Evolutionary conservation across 2,329 filamentous ascomycete genomes (phyloP).

Genomic region (Aspergillus ruber): DNA sequence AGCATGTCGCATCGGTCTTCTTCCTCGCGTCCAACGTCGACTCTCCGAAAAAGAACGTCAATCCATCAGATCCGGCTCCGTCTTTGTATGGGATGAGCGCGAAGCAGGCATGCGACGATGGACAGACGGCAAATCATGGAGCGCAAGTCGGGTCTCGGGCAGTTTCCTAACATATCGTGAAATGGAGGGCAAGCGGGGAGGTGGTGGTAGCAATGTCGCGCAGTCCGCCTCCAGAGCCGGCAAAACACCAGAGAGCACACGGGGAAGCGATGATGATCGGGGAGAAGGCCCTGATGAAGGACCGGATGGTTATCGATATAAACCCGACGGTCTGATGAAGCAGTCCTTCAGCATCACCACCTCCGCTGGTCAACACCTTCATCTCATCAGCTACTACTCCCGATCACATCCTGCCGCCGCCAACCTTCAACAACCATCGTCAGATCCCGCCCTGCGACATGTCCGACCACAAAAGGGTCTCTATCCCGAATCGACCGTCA

Average conservation of each 20-base stretch:
- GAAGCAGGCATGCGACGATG: conserved; percentile 97
- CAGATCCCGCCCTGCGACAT: conserved; percentile 69
- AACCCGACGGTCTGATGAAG: conserved; percentile 96
- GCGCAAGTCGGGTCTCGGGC: conserved; percentile 90
- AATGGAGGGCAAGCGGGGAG: conserved; percentile 96
- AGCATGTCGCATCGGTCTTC: conserved; percentile 79
- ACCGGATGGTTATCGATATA: conserved; percentile 87
- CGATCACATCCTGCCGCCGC: conserved; percentile 66
- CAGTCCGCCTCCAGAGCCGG: conserved; percentile 52
- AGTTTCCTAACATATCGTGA: conserved; percentile 97
- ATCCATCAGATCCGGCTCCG: conserved; percentile 90
- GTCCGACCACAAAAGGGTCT: conserved; percentile 88
- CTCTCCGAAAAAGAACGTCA: conserved; percentile 96
- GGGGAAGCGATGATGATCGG: conserved; percentile 75
- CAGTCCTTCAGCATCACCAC: conserved; percentile 99
- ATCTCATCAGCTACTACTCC: conserved; percentile 95
- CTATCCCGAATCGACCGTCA: conserved; percentile 93
- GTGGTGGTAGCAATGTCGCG: conserved; percentile 64
- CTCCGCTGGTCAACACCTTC: conserved; percentile 79
- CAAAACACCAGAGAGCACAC: conserved; percentile 77
- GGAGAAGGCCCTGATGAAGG: conserved; percentile 62
- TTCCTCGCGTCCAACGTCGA: conserved; percentile 86
- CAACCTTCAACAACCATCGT: conserved; percentile 73
- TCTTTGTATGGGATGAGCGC: conserved; percentile 99
- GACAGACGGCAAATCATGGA: conserved; percentile 99